These are phyloP conservation scores for Rhododendron kiyosumense DNA, from an alignment of 148 eudicot species.

Conservation along the genomic window DNA sequence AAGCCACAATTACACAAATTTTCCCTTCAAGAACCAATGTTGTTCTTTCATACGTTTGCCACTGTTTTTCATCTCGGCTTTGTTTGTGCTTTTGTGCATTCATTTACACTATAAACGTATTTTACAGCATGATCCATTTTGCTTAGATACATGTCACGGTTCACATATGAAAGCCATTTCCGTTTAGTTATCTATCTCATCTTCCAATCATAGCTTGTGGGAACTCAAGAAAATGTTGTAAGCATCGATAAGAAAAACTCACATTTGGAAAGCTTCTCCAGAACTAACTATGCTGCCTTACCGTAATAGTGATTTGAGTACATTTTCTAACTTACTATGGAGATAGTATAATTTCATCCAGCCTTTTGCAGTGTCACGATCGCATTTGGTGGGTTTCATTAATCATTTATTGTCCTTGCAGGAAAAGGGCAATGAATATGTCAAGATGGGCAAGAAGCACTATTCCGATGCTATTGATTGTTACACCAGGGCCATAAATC, in stretches of 20 bases:
- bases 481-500: constrained; percentile 90
- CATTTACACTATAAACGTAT: neutral
- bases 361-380: neutral
- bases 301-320: neutral
- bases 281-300: neutral
- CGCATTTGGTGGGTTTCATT: neutral
- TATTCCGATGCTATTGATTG: constrained; percentile 76
- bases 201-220: neutral
- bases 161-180: neutral
- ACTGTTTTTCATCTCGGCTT: neutral
- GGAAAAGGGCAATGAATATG: constrained; percentile 85
- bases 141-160: neutral
- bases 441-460: constrained; percentile 89
- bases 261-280: neutral
- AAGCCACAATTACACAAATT: neutral
- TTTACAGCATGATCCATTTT: neutral
- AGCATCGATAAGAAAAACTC: neutral
- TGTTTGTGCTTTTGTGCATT: neutral
- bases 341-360: neutral
- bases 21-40: neutral
- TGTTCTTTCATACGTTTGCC: neutral
- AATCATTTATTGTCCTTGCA: constrained; percentile 18
- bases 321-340: neutral
- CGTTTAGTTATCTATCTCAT: neutral
- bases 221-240: neutral